phyloP scores from a whole-genome alignment of 345 rosid species.

The Gossypioides kirkii region DNA sequence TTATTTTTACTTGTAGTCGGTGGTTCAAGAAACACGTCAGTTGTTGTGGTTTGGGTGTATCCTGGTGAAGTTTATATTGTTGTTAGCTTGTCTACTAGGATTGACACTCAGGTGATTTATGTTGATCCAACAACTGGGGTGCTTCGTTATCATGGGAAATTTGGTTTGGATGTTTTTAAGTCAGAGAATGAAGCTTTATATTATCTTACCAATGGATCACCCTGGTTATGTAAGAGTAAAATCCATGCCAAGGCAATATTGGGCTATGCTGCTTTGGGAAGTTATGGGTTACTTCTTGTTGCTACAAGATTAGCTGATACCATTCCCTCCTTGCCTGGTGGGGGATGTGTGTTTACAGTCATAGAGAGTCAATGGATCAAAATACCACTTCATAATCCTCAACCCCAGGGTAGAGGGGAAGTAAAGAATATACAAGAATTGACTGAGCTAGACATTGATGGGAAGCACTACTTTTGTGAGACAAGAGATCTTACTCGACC shows the following conservation, averaged over 20 bases:
- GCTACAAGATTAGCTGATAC: conserved; percentile 72
- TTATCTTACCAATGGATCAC: conserved; percentile 61
- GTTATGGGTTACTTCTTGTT: conserved; percentile 72
- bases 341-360: conserved; percentile 83
- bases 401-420: conserved; percentile 86
- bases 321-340: conserved; percentile 82
- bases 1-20: conserved; percentile 34
- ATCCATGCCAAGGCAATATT: conserved; percentile 63
- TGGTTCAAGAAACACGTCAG: conserved; percentile 62
- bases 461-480: conserved; percentile 91
- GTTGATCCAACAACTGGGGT: conserved; percentile 85
- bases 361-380: conserved; percentile 85
- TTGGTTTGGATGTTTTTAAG: conserved; percentile 58
- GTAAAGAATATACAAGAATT: conserved; percentile 78
- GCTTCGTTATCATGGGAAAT: conserved; percentile 61
- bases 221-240: conserved; percentile 42
- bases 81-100: conserved; percentile 56
- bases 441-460: conserved; percentile 85
- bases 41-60: conserved; percentile 61
- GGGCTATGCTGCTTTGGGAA: conserved; percentile 85
- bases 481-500: conserved; percentile 83
- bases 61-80: conserved; percentile 72
- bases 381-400: conserved; percentile 69
- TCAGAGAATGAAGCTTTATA: conserved; percentile 80
- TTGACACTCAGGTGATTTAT: conserved; percentile 73